Evolutionary conservation across 768 basidiomycete genomes (phyloP).

Genomic region (Macrocybe gigantea): DNA sequence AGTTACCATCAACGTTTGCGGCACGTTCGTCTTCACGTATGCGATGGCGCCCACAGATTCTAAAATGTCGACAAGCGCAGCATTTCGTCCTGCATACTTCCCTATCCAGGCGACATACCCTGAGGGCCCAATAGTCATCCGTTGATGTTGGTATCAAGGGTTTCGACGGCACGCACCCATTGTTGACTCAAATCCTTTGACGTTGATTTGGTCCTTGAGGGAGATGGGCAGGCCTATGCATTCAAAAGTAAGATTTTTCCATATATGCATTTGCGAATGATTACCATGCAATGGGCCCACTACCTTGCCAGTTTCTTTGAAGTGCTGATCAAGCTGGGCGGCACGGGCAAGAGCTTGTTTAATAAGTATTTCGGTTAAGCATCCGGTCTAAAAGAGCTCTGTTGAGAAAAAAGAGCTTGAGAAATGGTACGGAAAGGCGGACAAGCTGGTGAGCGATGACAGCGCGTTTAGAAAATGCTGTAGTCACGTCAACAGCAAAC

Average conservation of each 20-base stretch:
- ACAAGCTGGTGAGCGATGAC: constrained; percentile 77
- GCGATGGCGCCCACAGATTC: constrained; percentile 62
- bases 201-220: constrained; percentile 66
- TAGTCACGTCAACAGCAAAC: constrained; percentile 64
- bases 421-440: constrained; percentile 13
- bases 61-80: constrained; percentile 61
- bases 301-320: constrained; percentile 54
- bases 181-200: constrained; percentile 64
- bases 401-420: neutral
- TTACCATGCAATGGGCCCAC: constrained; percentile 70
- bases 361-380: constrained; percentile 80
- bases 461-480: constrained; percentile 72
- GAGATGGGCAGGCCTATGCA: constrained; percentile 53
- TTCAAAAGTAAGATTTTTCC: neutral
- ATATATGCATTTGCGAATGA: constrained; percentile 2
- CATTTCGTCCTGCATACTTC: constrained; percentile 48
- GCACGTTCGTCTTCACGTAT: constrained; percentile 69
- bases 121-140: constrained; percentile 11
- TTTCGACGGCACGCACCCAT: constrained; percentile 42
- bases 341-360: constrained; percentile 65
- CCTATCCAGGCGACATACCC: constrained; percentile 76
- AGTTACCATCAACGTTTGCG: constrained; percentile 71
- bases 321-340: constrained; percentile 55
- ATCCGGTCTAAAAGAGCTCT: constrained; percentile 52
- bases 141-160: neutral